Base-by-base conservation (phyloP, 768 basidiomycete genomes). In the Guyanaporus albipodus region DNA sequence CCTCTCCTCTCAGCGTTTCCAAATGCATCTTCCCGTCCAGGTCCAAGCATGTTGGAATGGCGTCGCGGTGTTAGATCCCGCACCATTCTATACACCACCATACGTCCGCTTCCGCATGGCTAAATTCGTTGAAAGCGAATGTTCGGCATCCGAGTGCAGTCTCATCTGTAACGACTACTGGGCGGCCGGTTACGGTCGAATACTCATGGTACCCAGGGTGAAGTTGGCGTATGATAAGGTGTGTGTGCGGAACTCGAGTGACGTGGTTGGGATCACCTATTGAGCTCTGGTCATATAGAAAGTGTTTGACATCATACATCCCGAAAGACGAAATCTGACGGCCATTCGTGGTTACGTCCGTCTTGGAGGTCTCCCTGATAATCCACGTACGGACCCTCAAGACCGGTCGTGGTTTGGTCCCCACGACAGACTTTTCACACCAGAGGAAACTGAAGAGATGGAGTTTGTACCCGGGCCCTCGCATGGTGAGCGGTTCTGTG, bases 31-130 rank as follows among this genome's bases (percentile, higher is more conserved):
- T 1, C 95, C 96, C 0, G 72, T 98, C 18, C 96, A 99, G 63
- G 91, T 98, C 21, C 95, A 98, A 70, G 86, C 87, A 4, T 99
- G 95, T 69, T 98, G 96, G 96, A 99, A 98, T 64, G 96, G 96
- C 15, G 86, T 98, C 56, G 94, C 95, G 27, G 73, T 99, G 8
- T 77, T 98, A 44, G 96, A 98, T 62, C 93, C 96, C 0, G 93
- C 87, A 9, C 96, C 96, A 6, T 87, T 99, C 70, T 99, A 99
- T 69, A 73, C 76, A 2, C 87, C 89, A 0, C 90, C 92, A 8
- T 91, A 91, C 55, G 87, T 97, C 48, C 78, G 81, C 45, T 99
- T 99, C 80, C 78, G 96, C 23, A 99, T 99, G 96, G 96, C 96
- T 4, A 76, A 74, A 44, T 78, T 98, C 42, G 75, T 74, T 8